phyloP scores from a whole-genome alignment of 306 rosid genomes.

The Rubus parviflorus region DNA sequence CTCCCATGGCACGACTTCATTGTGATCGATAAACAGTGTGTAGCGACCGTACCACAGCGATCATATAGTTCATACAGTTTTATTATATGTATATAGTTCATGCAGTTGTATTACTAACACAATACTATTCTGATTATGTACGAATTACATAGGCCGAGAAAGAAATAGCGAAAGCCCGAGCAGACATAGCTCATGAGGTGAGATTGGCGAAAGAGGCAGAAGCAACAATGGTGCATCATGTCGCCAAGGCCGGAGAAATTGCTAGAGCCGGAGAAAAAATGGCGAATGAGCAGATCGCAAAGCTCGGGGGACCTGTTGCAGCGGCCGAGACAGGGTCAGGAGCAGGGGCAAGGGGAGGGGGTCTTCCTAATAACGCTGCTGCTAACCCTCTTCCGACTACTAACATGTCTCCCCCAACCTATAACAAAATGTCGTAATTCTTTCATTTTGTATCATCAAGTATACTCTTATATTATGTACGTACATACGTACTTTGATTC shows the following conservation, averaged over 20 bases:
- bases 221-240: conserved; percentile 61
- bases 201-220: conserved; percentile 80
- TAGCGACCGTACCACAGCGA: too few species aligned
- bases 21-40: too few species aligned
- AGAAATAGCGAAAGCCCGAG: conserved; percentile 57
- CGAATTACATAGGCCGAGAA: conserved; percentile 51
- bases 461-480: neutral
- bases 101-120: neutral
- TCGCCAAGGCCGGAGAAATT: conserved; percentile 48
- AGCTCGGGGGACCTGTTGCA: conserved; percentile 11
- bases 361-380: neutral
- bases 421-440: neutral
- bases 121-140: neutral
- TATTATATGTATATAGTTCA: neutral
- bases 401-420: conserved; percentile 6
- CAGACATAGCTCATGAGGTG: conserved; percentile 65
- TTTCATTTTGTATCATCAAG: neutral
- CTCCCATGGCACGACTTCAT: too few species aligned
- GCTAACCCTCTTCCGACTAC: neutral
- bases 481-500: neutral
- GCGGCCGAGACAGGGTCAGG: neutral
- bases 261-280: conserved; percentile 19
- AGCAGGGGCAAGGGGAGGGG: neutral
- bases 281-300: conserved; percentile 26
- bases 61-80: too few species aligned